Base-by-base conservation (phyloP, 352 stramenopile genomes). In the Globisporangium paroecandrum region DNA sequence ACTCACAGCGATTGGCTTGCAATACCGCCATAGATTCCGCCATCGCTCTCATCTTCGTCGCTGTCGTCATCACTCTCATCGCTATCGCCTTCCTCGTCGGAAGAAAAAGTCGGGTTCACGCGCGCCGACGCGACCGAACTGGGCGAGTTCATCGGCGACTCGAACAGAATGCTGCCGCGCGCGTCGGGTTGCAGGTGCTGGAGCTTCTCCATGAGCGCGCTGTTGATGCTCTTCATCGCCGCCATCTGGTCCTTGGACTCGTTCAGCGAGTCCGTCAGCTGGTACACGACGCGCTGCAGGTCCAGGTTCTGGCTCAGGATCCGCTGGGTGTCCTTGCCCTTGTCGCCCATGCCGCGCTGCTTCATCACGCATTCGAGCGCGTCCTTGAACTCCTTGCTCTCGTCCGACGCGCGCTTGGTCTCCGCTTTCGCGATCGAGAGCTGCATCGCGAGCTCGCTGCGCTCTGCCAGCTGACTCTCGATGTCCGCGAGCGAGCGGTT, bases 181-280 rank as follows among this genome's bases (percentile, higher is more conserved):
- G 76, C 73, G 1, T 90, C 81, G 0, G 83, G 83, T 34, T 88
- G 72, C 22, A 89, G 64, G 13, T 76, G 63, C 69, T 89, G 77
- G 47, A 94, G 78, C 62, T 82, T 85, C 24, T 78, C 77, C 20
- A 89, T 76, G n/a, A 95, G 72, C 27, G 86, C 81, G 38, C 72
- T 76, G 64, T 95, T 95, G 64, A 93, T 90, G 61, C 82, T 82
- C 74, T 89, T 90, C 27, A 88, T 78, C 3, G 83, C 82, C n/a
- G 71, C 68, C 49, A 92, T 68, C 69, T 95, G 87, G 64, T 92
- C 83, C n/a, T 77, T 78, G 0, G 79, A 77, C 43, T 91, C 85
- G 51, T 82, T 82, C 18, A 95, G 68, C 12, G 82, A 85, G 66
- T 93, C 83, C 3, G 83, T 89, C 12, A 93, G 70, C 66, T 93